Base-by-base conservation (phyloP, 2,329 filamentous ascomycete genomes). In the Pseudogymnoascus sp. region DNA sequence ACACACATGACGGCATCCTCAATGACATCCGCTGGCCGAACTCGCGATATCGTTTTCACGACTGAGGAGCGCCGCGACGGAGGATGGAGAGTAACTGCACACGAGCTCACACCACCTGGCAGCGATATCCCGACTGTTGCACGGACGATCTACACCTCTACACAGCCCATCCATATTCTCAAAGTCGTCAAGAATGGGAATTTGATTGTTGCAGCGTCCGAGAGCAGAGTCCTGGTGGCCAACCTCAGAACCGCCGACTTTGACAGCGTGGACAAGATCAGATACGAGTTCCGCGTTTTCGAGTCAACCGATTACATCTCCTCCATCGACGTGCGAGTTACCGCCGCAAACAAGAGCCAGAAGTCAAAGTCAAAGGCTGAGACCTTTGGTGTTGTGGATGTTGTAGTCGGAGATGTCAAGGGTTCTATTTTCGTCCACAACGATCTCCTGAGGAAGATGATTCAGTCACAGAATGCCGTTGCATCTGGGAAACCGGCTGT, bases 341-440 rank as follows among this genome's bases (percentile, higher is more conserved):
- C 66, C 22, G 69, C 30, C 6, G 49, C 42, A 33, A 68, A 65
- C 9, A 73, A 73, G 42, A 19, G 36, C 58, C 33, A 60, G 35
- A 70, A 69, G 62, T 70, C 49, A 7, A 73, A 72, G 64, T 66
- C 64, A 63, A 63, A 72, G 69, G 38, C 71, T 64, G 67, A 68
- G 68, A 65, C 70, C 14, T 61, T 68, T 19, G 69, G 77, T 3
- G 75, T 83, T 8, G 73, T 94, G n/a, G 88, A 96, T 70, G 74
- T 99, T 25, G 87, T 87, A 3, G 76, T 96, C 61, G 94, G 94
- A 60, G 87, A 90, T 66, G 82, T 84, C 4, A 83, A 86, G 60
- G 94, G 94, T 67, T 82, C 84, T 23, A 89, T 97, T 45, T 84
- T 90, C 69, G 76, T 92, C n/a, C 96, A 96, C 73, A 84, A 88